Evolutionary conservation across 208 protist genomes (phyloP).

Genomic region (Crithidia fasciculata): DNA sequence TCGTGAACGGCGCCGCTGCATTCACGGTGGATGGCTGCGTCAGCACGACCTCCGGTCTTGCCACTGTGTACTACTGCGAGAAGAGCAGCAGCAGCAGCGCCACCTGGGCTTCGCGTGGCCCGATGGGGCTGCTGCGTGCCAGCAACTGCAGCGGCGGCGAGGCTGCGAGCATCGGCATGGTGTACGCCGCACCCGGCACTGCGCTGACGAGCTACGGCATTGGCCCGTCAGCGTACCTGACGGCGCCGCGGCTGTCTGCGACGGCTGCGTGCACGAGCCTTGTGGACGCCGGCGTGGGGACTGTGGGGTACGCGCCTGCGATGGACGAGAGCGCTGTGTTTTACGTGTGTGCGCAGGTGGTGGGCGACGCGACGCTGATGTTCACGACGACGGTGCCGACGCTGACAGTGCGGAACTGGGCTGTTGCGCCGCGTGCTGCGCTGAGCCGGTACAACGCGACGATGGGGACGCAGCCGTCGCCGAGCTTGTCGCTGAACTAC

Average conservation of each 20-base stretch:
- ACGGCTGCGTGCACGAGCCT: constrained; percentile 37
- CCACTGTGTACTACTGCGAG: constrained; percentile 69
- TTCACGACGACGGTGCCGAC: constrained; percentile 63
- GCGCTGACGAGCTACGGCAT: constrained; percentile 57
- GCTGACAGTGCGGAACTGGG: constrained; percentile 54
- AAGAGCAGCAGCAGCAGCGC: constrained; percentile 28
- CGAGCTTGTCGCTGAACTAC: constrained; percentile 50
- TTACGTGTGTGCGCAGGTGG: constrained; percentile 56
- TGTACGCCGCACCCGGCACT: constrained; percentile 36
- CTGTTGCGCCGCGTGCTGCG: constrained; percentile 38
- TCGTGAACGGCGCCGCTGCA: constrained; percentile 31
- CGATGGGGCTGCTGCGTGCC: constrained; percentile 51
- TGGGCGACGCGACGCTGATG: constrained; percentile 32
- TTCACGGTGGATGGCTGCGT: constrained; percentile 46
- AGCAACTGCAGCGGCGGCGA: constrained; percentile 35
- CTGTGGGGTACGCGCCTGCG: constrained; percentile 46
- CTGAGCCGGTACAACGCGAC: constrained; percentile 44
- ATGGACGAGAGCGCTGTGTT: constrained; percentile 44
- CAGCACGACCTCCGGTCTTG: constrained; percentile 23
- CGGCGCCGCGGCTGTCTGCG: constrained; percentile 35
- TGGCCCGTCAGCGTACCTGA: constrained; percentile 33
- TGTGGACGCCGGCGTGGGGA: constrained; percentile 24
- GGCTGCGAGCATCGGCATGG: constrained; percentile 41
- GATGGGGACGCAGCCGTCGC: constrained; percentile 16
- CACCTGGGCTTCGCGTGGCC: constrained; percentile 43